phyloP scores from a whole-genome alignment of 1,284 basidiomycete genomes.

The Ceratobasidium sp. region DNA sequence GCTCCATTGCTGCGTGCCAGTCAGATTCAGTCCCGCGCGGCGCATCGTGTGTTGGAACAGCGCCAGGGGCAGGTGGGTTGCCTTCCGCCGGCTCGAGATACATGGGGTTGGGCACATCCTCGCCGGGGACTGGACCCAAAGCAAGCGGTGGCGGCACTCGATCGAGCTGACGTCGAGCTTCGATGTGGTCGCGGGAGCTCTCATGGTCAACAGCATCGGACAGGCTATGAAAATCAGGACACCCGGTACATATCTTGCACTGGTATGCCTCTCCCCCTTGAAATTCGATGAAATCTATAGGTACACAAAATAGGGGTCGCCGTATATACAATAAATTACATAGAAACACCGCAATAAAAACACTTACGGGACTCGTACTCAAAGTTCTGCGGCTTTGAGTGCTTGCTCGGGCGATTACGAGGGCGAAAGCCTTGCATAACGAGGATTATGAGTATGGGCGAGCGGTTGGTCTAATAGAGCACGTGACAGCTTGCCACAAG shows the following conservation, averaged over 20 bases:
- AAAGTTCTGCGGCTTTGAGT: neutral
- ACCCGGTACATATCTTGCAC: neutral
- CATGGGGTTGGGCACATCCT: no score
- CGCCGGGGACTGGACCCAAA: no score
- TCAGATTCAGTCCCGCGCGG: no score
- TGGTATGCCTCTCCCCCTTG: neutral
- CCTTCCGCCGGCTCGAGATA: no score
- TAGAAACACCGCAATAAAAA: neutral
- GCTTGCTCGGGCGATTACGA: no score
- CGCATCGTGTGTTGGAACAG: neutral
- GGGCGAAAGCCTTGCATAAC: no score
- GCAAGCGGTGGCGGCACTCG: neutral
- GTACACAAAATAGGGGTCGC: neutral
- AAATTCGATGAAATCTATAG: neutral
- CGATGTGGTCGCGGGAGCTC: neutral
- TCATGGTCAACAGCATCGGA: neutral
- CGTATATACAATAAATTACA: neutral
- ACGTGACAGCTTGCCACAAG: no score
- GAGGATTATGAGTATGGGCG: no score
- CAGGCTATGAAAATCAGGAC: neutral
- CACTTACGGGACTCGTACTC: neutral
- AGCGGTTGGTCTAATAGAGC: no score
- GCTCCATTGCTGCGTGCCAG: no score
- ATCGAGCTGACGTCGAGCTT: neutral
- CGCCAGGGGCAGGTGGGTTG: no score